These are phyloP conservation scores for Hamamelis virginiana DNA, from an alignment of 164 flowering plant genomes.

Conservation along the genomic window DNA sequence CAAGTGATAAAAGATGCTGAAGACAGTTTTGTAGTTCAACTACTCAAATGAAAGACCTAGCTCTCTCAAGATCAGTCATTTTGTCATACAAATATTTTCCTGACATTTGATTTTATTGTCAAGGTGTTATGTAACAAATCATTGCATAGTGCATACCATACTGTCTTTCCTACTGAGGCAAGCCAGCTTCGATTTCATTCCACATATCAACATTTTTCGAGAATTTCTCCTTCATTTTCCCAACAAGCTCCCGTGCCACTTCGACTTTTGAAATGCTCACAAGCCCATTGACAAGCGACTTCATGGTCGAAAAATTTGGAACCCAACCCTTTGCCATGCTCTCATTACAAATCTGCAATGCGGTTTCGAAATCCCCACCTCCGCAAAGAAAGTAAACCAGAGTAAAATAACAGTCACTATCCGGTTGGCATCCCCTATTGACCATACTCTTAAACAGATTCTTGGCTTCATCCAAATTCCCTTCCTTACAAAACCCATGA, in stretches of 20 bases:
- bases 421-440: constrained; percentile 45
- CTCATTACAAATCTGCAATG: constrained; percentile 48
- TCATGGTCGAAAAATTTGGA: constrained; percentile 70
- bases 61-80: background rate
- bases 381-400: constrained; percentile 54
- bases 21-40: background rate
- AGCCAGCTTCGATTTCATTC: constrained; percentile 63
- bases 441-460: constrained; percentile 49
- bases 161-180: constrained; percentile 34
- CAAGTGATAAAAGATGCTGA: background rate
- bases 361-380: constrained; percentile 61
- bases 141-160: constrained; percentile 2
- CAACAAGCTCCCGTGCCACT: constrained; percentile 59
- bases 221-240: constrained; percentile 58
- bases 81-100: background rate
- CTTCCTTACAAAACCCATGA: constrained; percentile 74
- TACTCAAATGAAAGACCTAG: background rate
- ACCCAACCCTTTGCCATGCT: constrained; percentile 66
- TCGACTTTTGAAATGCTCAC: constrained; percentile 51
- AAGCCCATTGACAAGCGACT: constrained; percentile 69
- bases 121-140: background rate
- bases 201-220: constrained; percentile 47
- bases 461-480: constrained; percentile 70
- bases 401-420: constrained; percentile 56
- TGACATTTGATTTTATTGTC: background rate